Base-by-base conservation (phyloP, 352 stramenopile genomes). In the Phytopythium oedochilum region DNA sequence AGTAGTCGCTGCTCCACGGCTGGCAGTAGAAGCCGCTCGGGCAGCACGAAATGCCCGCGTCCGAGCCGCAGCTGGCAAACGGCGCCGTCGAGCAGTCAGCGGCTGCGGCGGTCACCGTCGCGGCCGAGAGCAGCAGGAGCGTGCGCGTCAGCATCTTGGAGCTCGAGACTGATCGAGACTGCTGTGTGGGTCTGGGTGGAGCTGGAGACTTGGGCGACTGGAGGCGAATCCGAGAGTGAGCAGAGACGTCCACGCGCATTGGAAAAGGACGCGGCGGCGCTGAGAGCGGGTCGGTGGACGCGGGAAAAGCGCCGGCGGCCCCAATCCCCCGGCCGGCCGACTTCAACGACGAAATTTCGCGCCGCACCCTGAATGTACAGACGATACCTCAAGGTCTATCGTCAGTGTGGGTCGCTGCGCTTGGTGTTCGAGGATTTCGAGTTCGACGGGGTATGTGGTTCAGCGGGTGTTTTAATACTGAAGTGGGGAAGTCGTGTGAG, bases 1-100 rank as follows among this genome's bases (percentile, higher is more conserved):
- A 68, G 49, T 56, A 64, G 18, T 44, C 55, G 20, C 17, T 20
- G 44, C 58, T 54, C 61, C 61, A 68, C 25, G 61, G 57, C 58
- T 63, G 54, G 36, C 54, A 66, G 40, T 66, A 66, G 22, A 45
- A 55, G 34, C 40, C 49, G 38, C 25, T 40, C 18, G 64, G 50
- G 40, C 64, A 72, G 52, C 64, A 69, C 20, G 20, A 53, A 15
- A 26, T 45, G 39, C 55, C 49, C 25, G 40, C 42, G 9, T 53
- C 35, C 20, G 29, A 46, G 4, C 53, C 53, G 53, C 53, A 59
- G 42, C 28, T 52, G 15, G 29, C 53, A 31, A 25, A 44, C 32
- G 43, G 15, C 23, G 32, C 32, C 6, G 53, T 59, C 10, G 18
- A 12, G 44, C 54, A 60, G 32, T 52, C 43, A 2, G 43, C 43